A percentile compares a stretch with the other conserved stretches of the same genome.
phyloP scores from a whole-genome alignment of 2,329 filamentous ascomycete species.

The Xylariaceae sp. region DNA sequence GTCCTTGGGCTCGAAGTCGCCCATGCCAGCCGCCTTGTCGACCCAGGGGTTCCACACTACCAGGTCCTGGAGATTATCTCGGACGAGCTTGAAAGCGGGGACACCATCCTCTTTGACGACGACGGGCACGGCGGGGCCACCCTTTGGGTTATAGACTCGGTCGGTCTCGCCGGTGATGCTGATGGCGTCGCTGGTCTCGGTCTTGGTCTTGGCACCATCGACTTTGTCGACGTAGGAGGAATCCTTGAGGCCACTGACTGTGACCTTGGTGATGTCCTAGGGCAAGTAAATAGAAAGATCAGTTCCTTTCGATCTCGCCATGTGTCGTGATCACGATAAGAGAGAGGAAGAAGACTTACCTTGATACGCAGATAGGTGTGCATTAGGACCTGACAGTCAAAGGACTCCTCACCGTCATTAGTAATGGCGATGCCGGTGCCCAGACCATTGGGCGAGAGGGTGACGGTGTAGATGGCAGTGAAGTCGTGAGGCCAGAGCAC shows the following conservation, averaged over 20 bases:
- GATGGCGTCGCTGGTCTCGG: slow-evolving; percentile 60
- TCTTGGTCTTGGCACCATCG: slow-evolving; percentile 59
- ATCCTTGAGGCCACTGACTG: slow-evolving; percentile 71
- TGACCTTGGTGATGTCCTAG: slow-evolving; percentile 73
- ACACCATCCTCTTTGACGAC: slow-evolving; percentile 60
- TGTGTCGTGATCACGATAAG: background rate
- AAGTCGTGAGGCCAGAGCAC: slow-evolving; percentile 83
- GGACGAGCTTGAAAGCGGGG: slow-evolving; percentile 66
- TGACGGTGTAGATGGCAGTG: slow-evolving; percentile 89
- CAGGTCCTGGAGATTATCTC: slow-evolving; percentile 81
- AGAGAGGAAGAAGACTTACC: slow-evolving; percentile 46
- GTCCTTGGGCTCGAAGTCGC: slow-evolving; percentile 83
- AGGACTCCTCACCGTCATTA: slow-evolving; percentile 77
- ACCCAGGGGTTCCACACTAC: slow-evolving; percentile 98
- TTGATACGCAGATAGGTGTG: slow-evolving; percentile 85
- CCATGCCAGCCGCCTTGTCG: slow-evolving; percentile 76
- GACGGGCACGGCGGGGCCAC: slow-evolving; percentile 55
- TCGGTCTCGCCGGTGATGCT: slow-evolving; percentile 77
- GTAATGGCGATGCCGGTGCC: slow-evolving; percentile 80
- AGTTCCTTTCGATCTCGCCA: background rate
- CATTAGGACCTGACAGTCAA: slow-evolving; percentile 87
- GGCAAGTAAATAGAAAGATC: background rate
- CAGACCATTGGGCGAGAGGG: slow-evolving; percentile 68
- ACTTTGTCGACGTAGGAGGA: slow-evolving; percentile 84
- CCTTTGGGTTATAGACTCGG: slow-evolving; percentile 74